These are phyloP conservation scores for Oldenlandia corymbosa DNA, from an alignment of 257 asterid species.

Conservation along the genomic window DNA sequence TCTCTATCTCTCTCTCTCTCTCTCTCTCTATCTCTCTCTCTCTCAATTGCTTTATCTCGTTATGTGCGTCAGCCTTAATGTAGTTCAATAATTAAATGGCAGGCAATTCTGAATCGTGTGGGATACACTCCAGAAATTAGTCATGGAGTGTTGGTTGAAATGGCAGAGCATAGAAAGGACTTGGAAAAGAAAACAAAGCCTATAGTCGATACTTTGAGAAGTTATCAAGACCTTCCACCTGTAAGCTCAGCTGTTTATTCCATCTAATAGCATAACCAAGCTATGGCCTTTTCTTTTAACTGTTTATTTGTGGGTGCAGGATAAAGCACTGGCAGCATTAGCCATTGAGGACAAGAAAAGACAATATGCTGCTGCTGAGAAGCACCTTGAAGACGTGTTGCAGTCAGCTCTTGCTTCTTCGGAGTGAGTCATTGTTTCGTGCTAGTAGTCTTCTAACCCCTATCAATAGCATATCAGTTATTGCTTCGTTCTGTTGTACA, in stretches of 20 bases:
- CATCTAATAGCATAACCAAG: not conserved
- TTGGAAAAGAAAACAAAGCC: conserved; percentile 92
- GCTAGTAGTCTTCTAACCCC: too few relatives aligned
- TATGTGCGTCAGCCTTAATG: not conserved
- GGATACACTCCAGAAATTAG: conserved; percentile 88
- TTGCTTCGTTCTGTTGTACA: not conserved
- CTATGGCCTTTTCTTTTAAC: not conserved
- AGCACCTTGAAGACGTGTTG: conserved; percentile 89
- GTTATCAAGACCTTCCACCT: conserved; percentile 99
- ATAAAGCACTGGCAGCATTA: conserved; percentile 93
- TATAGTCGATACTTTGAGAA: conserved; percentile 84
- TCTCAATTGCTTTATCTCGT: too few relatives aligned
- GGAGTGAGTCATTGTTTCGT: conserved; percentile 24
- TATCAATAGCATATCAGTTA: not conserved
- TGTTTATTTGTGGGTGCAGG: conserved; percentile 38
- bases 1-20: too few relatives aligned
- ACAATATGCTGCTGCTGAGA: conserved; percentile 92
- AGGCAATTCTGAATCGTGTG: conserved; percentile 96
- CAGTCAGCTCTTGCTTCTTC: conserved; percentile 95
- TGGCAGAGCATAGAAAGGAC: conserved; percentile 97
- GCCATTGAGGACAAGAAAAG: conserved; percentile 96
- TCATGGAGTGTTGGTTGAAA: conserved; percentile 92
- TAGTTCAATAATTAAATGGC: conserved; percentile 16
- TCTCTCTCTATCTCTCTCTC: too few relatives aligned
- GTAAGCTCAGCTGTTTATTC: conserved; percentile 31